Evolutionary conservation across 306 rosid species (phyloP).

Genomic region (Cucumis hystrix): DNA sequence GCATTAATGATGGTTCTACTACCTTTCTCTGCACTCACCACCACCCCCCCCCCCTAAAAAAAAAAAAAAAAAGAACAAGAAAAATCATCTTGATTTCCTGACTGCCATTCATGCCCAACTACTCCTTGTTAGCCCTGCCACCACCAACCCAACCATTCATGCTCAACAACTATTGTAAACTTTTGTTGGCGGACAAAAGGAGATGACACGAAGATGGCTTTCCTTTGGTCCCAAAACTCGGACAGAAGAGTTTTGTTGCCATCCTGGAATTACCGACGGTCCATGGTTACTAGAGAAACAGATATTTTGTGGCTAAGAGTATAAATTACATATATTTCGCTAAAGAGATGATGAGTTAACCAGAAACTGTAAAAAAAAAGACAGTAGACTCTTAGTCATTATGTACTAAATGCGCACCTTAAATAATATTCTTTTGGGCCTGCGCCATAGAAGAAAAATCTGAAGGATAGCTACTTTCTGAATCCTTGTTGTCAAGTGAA

Average conservation of each 20-base stretch:
- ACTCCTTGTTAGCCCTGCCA: too few relatives aligned
- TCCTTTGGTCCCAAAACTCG: neutral
- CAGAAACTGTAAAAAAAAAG: neutral
- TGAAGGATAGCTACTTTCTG: neutral
- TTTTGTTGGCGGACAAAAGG: neutral
- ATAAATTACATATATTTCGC: neutral
- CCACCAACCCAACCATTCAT: too few relatives aligned
- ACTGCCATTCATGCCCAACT: too few relatives aligned
- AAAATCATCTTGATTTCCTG: too few relatives aligned
- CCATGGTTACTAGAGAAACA: neutral
- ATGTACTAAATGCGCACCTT: neutral
- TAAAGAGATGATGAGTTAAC: neutral
- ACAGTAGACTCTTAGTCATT: neutral
- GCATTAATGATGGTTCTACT: too few relatives aligned
- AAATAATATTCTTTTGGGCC: neutral
- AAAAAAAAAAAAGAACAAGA: too few relatives aligned
- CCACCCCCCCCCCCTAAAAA: too few relatives aligned
- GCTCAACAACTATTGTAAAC: neutral
- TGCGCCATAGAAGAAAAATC: neutral
- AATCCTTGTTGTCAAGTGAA: neutral
- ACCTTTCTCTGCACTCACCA: too few relatives aligned
- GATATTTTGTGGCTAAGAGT: neutral
- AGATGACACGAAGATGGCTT: neutral
- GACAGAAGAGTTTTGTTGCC: neutral
- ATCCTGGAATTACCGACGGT: neutral